Percentiles rank a stretch among this genome's conserved stretches.
Conservation (phyloP, 73 alveolate genomes). For the Symbiodinium natans region DNA sequence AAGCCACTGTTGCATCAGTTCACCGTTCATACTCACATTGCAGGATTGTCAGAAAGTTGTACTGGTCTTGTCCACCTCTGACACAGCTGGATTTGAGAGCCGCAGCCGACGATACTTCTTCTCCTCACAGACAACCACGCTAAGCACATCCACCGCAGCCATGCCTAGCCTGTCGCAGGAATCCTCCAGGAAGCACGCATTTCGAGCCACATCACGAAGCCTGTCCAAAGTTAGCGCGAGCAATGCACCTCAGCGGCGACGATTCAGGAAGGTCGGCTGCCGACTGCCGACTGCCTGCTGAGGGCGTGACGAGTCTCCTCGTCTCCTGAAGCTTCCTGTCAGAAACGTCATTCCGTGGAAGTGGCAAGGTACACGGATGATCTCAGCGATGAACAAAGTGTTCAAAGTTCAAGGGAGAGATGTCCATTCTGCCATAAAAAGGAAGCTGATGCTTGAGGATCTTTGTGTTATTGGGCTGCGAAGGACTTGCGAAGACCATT, state of each 20-base stretch:
- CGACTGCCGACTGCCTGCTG: not conserved
- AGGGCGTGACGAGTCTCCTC: not conserved
- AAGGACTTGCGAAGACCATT: too few relatives aligned
- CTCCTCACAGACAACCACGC: not conserved
- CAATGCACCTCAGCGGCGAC: not conserved
- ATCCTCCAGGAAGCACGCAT: conserved; percentile 80
- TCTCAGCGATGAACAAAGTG: too few relatives aligned
- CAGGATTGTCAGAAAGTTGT: too few relatives aligned
- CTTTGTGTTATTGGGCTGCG: too few relatives aligned
- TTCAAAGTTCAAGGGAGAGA: too few relatives aligned
- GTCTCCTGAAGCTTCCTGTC: not conserved
- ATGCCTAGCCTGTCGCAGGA: not conserved
- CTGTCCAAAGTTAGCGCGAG: conserved; percentile 43
- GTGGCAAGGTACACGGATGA: too few relatives aligned
- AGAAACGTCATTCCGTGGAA: not conserved
- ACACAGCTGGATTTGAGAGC: conserved; percentile 76
- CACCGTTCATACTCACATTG: too few relatives aligned
- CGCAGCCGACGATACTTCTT: conserved; percentile 85
- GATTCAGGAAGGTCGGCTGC: not conserved
- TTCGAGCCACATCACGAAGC: conserved; percentile 60
- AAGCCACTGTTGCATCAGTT: too few relatives aligned
- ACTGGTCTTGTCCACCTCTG: too few relatives aligned
- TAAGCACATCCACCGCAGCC: too few relatives aligned
- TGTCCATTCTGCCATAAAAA: too few relatives aligned
- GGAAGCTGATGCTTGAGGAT: too few relatives aligned